These are phyloP conservation scores for Setaria viridis DNA, from an alignment of 202 grass and related monocot genomes.

Conservation along the genomic window DNA sequence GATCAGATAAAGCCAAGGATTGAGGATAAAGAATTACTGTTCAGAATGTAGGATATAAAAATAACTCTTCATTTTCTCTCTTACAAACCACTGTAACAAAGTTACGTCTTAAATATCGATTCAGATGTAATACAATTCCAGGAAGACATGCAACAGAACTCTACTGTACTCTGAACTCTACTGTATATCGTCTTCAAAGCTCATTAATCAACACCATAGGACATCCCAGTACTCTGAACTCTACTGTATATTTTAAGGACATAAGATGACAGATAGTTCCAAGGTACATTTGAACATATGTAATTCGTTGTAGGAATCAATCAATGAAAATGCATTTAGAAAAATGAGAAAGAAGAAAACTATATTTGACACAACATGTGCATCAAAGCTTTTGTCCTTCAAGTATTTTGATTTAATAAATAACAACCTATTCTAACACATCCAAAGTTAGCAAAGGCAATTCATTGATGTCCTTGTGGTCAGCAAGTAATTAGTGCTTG, in stretches of 20 bases:
- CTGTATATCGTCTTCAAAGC: not conserved
- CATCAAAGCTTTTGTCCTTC: not conserved
- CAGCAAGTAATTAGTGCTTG: not conserved
- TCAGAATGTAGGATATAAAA: not conserved
- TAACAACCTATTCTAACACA: not conserved
- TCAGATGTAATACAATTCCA: not conserved
- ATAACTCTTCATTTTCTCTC: not conserved
- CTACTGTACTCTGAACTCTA: too few species aligned
- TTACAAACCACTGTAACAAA: not conserved
- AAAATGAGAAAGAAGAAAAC: not conserved
- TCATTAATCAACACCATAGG: constrained; percentile 4
- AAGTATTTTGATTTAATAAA: not conserved
- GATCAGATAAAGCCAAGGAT: not conserved
- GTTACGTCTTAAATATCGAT: not conserved
- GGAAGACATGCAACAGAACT: constrained; percentile 8
- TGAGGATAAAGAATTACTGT: not conserved
- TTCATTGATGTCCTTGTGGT: not conserved
- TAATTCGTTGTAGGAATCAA: not conserved
- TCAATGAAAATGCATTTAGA: not conserved
- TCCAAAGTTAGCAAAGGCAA: not conserved
- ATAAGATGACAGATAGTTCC: not conserved
- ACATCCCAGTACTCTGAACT: constrained; percentile 3
- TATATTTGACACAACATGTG: not conserved
- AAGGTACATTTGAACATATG: not conserved
- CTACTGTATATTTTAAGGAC: not conserved